Evolutionary conservation across 2,329 filamentous ascomycete genomes (phyloP).

Genomic region (Hansfordia pulvinata): DNA sequence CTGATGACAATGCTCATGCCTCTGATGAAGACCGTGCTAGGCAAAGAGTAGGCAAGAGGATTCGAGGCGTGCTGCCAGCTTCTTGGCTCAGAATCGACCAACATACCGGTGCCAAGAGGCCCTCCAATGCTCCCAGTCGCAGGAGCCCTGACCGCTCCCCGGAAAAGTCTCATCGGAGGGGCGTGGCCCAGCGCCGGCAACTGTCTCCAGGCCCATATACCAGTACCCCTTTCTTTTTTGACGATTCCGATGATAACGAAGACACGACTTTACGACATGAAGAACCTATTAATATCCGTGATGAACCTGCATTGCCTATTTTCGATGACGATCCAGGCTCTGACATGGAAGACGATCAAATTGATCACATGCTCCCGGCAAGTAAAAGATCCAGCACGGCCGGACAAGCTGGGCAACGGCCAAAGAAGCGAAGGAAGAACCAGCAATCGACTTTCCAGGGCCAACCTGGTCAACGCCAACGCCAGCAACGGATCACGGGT

Average conservation of each 20-base stretch:
- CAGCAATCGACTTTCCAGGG: slow-evolving; percentile 13
- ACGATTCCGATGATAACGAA: slow-evolving; percentile 31
- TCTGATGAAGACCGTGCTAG: slow-evolving; percentile 7
- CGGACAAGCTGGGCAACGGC: slow-evolving; percentile 9
- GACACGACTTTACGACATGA: slow-evolving; percentile 11
- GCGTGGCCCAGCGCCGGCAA: slow-evolving; percentile 33
- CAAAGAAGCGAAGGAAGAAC: slow-evolving; percentile 15
- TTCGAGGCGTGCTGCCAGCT: slow-evolving; percentile 51
- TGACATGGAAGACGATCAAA: slow-evolving; percentile 33
- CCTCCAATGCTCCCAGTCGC: slow-evolving; percentile 14
- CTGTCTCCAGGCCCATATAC: slow-evolving; percentile 14
- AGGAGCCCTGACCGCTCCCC: slow-evolving; percentile 19
- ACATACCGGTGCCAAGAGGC: slow-evolving; percentile 19
- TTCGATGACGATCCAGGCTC: slow-evolving; percentile 22
- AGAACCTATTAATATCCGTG: slow-evolving; percentile 3
- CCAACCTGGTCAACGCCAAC: not conserved
- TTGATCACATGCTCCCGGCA: slow-evolving; percentile 35
- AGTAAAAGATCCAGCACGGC: slow-evolving; percentile 24
- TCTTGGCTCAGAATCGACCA: slow-evolving; percentile 52
- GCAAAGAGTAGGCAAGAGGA: slow-evolving; percentile 26
- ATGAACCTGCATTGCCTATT: slow-evolving; percentile 5
- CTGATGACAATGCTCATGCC: slow-evolving; percentile 16
- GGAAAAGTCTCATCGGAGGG: slow-evolving; percentile 25
- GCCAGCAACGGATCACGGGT: slow-evolving; percentile 16
- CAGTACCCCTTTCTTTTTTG: slow-evolving; percentile 23